Percentiles rank a stretch among this genome's conserved stretches.
Conservation (phyloP, 2,329 filamentous ascomycete species). For the Exophiala bonariae region DNA sequence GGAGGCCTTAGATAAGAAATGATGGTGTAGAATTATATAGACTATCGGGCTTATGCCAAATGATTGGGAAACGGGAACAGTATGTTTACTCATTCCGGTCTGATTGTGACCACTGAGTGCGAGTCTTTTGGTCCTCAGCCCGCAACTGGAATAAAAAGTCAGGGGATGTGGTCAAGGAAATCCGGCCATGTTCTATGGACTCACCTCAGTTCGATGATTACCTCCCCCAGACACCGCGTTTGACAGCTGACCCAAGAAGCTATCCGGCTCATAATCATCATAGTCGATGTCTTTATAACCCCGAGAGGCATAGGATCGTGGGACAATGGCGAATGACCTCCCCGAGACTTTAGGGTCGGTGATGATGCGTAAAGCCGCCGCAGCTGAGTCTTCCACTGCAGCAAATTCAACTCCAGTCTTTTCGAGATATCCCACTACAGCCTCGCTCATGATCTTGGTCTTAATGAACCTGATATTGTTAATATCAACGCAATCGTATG, state of each 20-base stretch:
- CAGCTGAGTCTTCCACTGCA: constrained; percentile 20
- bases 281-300: constrained; percentile 38
- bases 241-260: constrained; percentile 9
- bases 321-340: constrained; percentile 34
- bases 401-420: constrained; percentile 16
- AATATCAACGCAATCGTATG: neutral
- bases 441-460: constrained; percentile 34
- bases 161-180: neutral
- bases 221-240: neutral
- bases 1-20: too few species aligned
- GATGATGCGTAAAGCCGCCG: constrained; percentile 17
- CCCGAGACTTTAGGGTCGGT: constrained; percentile 15
- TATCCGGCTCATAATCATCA: constrained; percentile 34
- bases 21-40: neutral
- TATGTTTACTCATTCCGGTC: too few species aligned
- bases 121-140: constrained; percentile 14
- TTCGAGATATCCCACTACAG: constrained; percentile 29
- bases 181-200: neutral
- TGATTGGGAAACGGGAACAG: too few species aligned
- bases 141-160: neutral
- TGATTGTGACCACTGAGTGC: constrained; percentile 11
- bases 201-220: constrained; percentile 13
- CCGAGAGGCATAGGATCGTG: constrained; percentile 32
- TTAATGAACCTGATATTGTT: constrained; percentile 33
- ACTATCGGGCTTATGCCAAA: neutral